Percentiles rank a stretch among this genome's conserved stretches.
Conservation (phyloP, 768 basidiomycete genomes). For the Pulveroboletus ravenelii region DNA sequence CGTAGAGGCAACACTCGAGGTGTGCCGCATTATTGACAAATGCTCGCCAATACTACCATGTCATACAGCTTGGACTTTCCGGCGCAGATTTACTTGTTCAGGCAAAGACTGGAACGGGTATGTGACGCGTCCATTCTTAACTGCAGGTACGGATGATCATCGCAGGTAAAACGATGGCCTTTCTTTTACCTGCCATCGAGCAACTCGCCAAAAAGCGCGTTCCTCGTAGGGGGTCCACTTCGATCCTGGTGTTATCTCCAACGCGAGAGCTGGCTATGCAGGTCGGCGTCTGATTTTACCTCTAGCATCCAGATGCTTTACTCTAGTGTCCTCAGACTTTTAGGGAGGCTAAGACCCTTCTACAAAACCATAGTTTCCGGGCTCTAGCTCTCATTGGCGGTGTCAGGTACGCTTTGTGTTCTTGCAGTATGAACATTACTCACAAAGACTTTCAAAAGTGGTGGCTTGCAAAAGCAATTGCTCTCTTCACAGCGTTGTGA, state of each 20-base stretch:
- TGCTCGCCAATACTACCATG: conserved; percentile 1
- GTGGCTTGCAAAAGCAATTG: conserved; percentile 23
- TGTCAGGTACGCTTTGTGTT: conserved; percentile 35
- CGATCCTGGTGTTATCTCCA: conserved; percentile 64
- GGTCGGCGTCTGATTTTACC: conserved; percentile 36
- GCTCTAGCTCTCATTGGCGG: conserved; percentile 54
- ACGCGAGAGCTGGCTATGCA: conserved; percentile 73
- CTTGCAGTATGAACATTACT: neutral
- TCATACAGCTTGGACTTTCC: conserved; percentile 33
- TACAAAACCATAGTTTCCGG: conserved; percentile 38
- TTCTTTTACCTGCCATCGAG: conserved; percentile 72
- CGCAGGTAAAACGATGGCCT: conserved; percentile 65
- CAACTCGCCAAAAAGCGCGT: conserved; percentile 47
- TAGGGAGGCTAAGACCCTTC: conserved; percentile 52
- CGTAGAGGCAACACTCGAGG: conserved; percentile 40
- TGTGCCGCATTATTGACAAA: conserved; percentile 4
- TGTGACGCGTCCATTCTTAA: conserved; percentile 9
- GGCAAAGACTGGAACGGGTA: conserved; percentile 60
- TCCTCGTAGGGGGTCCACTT: conserved; percentile 31
- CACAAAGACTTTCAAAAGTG: conserved; percentile 12
- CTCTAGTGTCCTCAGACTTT: conserved; percentile 44
- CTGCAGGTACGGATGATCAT: neutral
- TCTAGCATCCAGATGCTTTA: neutral
- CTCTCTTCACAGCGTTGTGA: conserved; percentile 35
- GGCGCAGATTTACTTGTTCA: conserved; percentile 47